Base-by-base conservation (phyloP, 2,329 filamentous ascomycete genomes). In the Setomelanomma holmii region DNA sequence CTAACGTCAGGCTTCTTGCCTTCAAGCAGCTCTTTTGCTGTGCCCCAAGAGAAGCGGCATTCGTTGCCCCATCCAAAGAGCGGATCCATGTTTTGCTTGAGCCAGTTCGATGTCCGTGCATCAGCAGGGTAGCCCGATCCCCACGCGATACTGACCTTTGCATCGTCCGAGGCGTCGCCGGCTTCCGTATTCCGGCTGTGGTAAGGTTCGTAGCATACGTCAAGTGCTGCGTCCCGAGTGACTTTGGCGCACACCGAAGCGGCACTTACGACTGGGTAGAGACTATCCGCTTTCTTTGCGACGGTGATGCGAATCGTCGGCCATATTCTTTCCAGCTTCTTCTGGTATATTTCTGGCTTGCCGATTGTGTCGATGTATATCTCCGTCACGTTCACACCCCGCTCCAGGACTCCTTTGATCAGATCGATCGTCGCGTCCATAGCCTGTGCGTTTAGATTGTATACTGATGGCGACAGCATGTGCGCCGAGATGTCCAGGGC, bases 281-380 rank as follows among this genome's bases (percentile, higher is more conserved):
- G 73, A 54, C 89, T 91, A 73, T 99, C 93, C 3, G 95, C 93
- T 79, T 98, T 98, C 63, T 80, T 82, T 21, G 78, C 80, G 2
- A 82, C 80, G 0, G 79, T 81, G 51, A 82, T 80, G 3, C 69
- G 64, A 33, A 76, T 67, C 0, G 86, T 88, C 1, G 95, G 93
- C 73, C 98, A 98, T 45, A 96, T 82, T 54, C 86, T 82, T 77
- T 93, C 89, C 47, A 99, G 80, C 69, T 89, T 91, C 68, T 84
- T 86, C 80, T 98, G 93, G 79, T 98, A 96, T 4, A 86, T 79
- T 16, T 84, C 86, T 1, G 93, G 93, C 49, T 83, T 89, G 27
- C 93, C 93, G 68, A 98, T 89, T 2, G 93, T 98, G 77, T 99
- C 93, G 71, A 99, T 93, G 74, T 92, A 99, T 45, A 99, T 90